Conservation (phyloP, 2,329 filamentous ascomycete species). For the Phoma sp. region DNA sequence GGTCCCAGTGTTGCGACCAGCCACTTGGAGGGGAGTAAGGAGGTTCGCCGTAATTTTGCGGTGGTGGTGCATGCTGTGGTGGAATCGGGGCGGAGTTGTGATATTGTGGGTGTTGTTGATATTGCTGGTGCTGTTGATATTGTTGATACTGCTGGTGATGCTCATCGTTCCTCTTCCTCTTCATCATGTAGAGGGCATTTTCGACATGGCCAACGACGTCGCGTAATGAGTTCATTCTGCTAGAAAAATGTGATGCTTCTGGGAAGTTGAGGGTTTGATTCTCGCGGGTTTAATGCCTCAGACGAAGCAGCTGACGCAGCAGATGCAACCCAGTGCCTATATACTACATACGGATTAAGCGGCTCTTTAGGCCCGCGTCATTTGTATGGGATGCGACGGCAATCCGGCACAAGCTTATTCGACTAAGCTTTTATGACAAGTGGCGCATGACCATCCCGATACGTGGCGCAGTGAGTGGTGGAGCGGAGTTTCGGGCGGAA, state of each 20-base stretch:
- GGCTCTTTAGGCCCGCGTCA: constrained; percentile 8
- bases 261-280: background rate
- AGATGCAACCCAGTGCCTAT: background rate
- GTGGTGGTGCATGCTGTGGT: constrained; percentile 9
- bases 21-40: constrained; percentile 48
- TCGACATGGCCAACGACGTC: constrained; percentile 18
- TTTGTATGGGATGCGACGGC: background rate
- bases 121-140: background rate
- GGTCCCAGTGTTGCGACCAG: constrained; percentile 68
- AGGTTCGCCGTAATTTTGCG: constrained; percentile 14
- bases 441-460: constrained; percentile 8
- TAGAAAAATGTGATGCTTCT: background rate
- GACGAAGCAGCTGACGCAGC: background rate
- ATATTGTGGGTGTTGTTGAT: constrained; percentile 10
- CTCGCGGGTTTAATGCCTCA: background rate
- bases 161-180: constrained; percentile 3
- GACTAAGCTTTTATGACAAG: constrained; percentile 5
- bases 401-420: constrained; percentile 13
- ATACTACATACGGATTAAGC: constrained; percentile 9
- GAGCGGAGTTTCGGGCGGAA: constrained; percentile 16
- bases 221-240: constrained; percentile 6
- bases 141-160: constrained; percentile 5
- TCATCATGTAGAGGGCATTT: constrained; percentile 17
- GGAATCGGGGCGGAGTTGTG: constrained; percentile 9
- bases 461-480: constrained; percentile 16